Evolutionary conservation across 345 rosid genomes (phyloP).

Genomic region (Rhizophora mangle): DNA sequence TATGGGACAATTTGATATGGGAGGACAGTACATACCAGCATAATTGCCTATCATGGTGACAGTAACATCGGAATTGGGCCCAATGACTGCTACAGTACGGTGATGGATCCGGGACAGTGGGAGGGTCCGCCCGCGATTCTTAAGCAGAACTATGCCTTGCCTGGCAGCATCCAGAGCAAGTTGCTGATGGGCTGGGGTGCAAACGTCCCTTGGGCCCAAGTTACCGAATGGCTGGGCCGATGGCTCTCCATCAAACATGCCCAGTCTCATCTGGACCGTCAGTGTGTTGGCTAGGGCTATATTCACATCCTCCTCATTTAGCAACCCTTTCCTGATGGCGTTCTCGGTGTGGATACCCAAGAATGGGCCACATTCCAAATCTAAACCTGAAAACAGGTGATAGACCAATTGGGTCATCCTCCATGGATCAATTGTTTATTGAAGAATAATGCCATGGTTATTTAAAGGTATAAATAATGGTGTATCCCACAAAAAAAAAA

Average conservation of each 20-base stretch:
- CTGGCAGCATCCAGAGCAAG: conserved; percentile 83
- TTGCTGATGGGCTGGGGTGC: conserved; percentile 59
- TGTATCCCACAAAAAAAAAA: too few species aligned
- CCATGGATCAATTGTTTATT: too few species aligned
- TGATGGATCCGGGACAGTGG: conserved; percentile 58
- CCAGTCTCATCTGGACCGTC: conserved; percentile 89
- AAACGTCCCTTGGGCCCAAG: conserved; percentile 78
- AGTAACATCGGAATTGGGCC: conserved; percentile 89
- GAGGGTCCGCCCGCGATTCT: conserved; percentile 46
- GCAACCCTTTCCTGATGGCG: conserved; percentile 50
- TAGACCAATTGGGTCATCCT: neutral
- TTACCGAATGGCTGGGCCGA: conserved; percentile 62
- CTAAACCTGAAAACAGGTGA: conserved; percentile 47
- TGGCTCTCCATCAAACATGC: conserved; percentile 89
- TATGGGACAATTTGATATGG: too few species aligned
- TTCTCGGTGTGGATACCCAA: conserved; percentile 62
- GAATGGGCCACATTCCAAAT: conserved; percentile 90
- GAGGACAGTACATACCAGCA: conserved; percentile 47
- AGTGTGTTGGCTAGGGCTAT: conserved; percentile 71
- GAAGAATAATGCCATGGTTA: too few species aligned
- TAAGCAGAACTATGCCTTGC: conserved; percentile 80
- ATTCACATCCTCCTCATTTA: conserved; percentile 51
- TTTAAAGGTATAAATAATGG: too few species aligned
- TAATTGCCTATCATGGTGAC: conserved; percentile 96
- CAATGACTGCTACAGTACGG: conserved; percentile 71